A percentile compares a stretch with the other conserved stretches of the same genome.
phyloP scores from a whole-genome alignment of 306 rosid species.

The Bauhinia variegata region DNA sequence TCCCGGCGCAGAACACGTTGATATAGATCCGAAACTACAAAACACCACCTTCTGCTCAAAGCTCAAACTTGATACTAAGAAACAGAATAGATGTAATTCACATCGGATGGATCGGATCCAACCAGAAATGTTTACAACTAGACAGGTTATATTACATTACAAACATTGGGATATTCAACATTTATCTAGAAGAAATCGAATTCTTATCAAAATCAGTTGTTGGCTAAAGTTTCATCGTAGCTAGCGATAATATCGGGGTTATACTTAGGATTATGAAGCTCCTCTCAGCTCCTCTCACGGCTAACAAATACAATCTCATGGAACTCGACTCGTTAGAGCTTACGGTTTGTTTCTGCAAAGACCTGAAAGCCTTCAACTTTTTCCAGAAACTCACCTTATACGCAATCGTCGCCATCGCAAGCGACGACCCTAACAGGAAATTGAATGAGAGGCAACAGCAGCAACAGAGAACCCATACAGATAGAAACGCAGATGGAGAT shows the following conservation, averaged over 20 bases:
- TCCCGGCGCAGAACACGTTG: neutral
- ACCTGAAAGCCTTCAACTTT: conserved; percentile 53
- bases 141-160: too few species aligned
- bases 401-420: conserved; percentile 42
- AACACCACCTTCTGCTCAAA: conserved; percentile 21
- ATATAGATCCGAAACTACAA: neutral
- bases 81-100: too few species aligned
- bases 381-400: conserved; percentile 68
- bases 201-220: neutral
- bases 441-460: conserved; percentile 28
- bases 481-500: conserved; percentile 26
- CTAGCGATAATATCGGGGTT: too few species aligned
- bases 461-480: conserved; percentile 38
- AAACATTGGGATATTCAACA: neutral
- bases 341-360: conserved; percentile 52
- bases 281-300: too few species aligned
- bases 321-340: conserved; percentile 44
- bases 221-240: neutral
- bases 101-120: neutral
- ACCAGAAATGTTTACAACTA: neutral
- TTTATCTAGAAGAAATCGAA: neutral
- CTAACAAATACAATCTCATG: neutral
- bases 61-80: neutral
- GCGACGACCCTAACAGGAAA: conserved; percentile 29
- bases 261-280: neutral